Evolutionary conservation across 2,329 filamentous ascomycete species (phyloP).

Genomic region (Emericellopsis atlantica): DNA sequence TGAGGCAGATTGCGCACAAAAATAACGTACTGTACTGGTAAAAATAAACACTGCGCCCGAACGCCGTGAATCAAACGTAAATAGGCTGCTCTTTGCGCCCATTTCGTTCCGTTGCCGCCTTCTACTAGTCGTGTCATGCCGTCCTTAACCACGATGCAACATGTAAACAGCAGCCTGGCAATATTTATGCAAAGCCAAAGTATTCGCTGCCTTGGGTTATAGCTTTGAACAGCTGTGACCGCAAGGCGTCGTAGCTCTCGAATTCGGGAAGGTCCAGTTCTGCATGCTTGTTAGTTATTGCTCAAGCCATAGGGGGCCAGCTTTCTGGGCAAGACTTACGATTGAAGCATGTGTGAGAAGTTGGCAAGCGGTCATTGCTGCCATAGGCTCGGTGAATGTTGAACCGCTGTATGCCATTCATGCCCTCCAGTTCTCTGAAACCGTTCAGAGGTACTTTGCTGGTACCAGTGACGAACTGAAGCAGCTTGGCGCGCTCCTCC

Average conservation of each 20-base stretch:
- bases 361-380: conserved; percentile 88
- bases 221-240: conserved; percentile 81
- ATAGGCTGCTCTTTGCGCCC: no score
- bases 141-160: no score
- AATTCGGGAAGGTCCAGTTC: conserved; percentile 98
- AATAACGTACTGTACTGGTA: no score
- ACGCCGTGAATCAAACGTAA: no score
- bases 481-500: conserved; percentile 90
- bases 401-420: conserved; percentile 97
- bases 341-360: conserved; percentile 98
- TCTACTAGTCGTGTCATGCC: no score
- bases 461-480: conserved; percentile 97
- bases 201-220: conserved; percentile 97
- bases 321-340: conserved; percentile 51
- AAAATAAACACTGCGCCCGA: no score
- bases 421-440: conserved; percentile 97
- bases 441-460: conserved; percentile 97
- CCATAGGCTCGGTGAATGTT: conserved; percentile 98
- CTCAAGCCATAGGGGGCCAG: conserved; percentile 2
- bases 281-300: conserved; percentile 34
- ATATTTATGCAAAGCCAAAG: conserved; percentile 80
- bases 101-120: no score
- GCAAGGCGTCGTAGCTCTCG: conserved; percentile 84
- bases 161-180: background rate
- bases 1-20: no score